These are phyloP conservation scores for Pseudozyma thailandica DNA, from an alignment of 1,284 basidiomycete species.

Conservation along the genomic window DNA sequence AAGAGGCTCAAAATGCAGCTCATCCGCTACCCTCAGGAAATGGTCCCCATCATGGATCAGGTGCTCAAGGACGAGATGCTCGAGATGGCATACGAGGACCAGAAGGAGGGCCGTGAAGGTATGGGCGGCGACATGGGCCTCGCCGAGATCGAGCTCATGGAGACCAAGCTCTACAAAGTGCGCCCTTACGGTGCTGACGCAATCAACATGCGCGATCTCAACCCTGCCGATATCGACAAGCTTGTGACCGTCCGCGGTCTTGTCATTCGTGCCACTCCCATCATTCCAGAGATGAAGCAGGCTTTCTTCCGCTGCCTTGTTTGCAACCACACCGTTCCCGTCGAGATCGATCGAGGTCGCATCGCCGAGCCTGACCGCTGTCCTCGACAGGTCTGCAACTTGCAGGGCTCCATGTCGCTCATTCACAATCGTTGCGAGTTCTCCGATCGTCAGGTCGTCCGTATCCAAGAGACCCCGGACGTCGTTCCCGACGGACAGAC, in stretches of 20 bases:
- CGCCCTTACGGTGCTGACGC: conserved; percentile 83
- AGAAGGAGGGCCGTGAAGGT: conserved; percentile 75
- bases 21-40: conserved; percentile 92
- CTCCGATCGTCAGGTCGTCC: conserved; percentile 91
- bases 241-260: conserved; percentile 94
- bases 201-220: conserved; percentile 69
- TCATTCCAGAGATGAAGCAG: conserved; percentile 97
- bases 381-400: conserved; percentile 88
- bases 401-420: conserved; percentile 88
- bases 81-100: conserved; percentile 74
- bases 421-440: conserved; percentile 98
- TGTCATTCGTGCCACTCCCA: conserved; percentile 94
- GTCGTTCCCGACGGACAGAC: conserved; percentile 98
- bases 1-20: conserved; percentile 77
- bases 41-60: conserved; percentile 96
- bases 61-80: conserved; percentile 80
- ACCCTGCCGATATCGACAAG: conserved; percentile 70
- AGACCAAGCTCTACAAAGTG: conserved; percentile 82
- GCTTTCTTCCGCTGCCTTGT: conserved; percentile 98
- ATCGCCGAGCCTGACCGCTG: conserved; percentile 92
- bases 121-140: conserved; percentile 77
- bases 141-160: conserved; percentile 62
- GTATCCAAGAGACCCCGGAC: conserved; percentile 96
- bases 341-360: conserved; percentile 94
- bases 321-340: conserved; percentile 92